Percentiles rank a stretch among this genome's conserved stretches.
Evolutionary conservation across 2,329 filamentous ascomycete genomes (phyloP).

Genomic region (Geosmithia flava): DNA sequence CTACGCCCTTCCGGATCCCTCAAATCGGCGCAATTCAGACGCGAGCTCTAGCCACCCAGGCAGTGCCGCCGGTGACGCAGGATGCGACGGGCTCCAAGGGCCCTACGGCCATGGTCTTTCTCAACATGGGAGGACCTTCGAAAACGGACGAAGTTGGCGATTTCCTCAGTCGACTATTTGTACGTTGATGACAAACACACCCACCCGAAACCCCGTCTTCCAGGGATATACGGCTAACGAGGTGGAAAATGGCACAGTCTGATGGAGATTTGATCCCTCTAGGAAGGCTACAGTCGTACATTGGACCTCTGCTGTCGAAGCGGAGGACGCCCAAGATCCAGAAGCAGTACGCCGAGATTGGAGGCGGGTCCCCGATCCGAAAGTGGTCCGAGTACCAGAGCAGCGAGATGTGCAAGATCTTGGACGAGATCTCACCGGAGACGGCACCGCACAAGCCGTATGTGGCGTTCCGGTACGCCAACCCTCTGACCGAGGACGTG

Average conservation of each 20-base stretch:
- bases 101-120: constrained; percentile 93
- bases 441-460: constrained; percentile 96
- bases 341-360: constrained; percentile 90
- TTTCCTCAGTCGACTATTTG: constrained; percentile 86
- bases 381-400: constrained; percentile 97
- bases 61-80: constrained; percentile 69
- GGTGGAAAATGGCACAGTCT: constrained; percentile 38
- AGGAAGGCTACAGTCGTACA: constrained; percentile 77
- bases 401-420: constrained; percentile 90
- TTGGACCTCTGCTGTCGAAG: constrained; percentile 76
- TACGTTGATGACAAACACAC: constrained; percentile 35
- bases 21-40: constrained; percentile 6
- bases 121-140: constrained; percentile 97
- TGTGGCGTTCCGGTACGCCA: constrained; percentile 90
- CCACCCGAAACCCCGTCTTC: not conserved
- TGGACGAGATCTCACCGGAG: constrained; percentile 82
- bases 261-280: constrained; percentile 95
- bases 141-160: constrained; percentile 78
- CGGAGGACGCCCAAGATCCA: constrained; percentile 92
- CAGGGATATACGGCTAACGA: not conserved
- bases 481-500: constrained; percentile 89
- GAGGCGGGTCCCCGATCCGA: constrained; percentile 92
- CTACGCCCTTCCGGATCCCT: constrained; percentile 13
- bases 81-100: constrained; percentile 59
- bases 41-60: constrained; percentile 26